Conservation (phyloP, 2,329 filamentous ascomycete species). For the Fusarium bulbicola region DNA sequence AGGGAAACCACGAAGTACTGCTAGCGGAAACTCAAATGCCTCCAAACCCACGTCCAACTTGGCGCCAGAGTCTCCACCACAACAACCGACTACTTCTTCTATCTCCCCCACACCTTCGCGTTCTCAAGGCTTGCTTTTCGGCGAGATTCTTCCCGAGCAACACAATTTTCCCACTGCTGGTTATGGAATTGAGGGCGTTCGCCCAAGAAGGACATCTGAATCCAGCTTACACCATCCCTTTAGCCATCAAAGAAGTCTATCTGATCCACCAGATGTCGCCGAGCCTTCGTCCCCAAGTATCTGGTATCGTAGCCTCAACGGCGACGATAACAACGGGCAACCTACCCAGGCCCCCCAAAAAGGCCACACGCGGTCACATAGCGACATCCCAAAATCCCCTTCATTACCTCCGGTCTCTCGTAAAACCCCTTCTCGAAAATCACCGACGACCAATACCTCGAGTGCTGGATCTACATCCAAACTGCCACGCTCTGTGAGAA, state of each 20-base stretch:
- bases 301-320: conserved; percentile 63
- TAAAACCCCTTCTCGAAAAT: conserved; percentile 45
- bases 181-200: conserved; percentile 66
- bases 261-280: conserved; percentile 60
- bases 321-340: conserved; percentile 35
- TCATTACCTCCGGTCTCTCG: conserved; percentile 44
- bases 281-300: conserved; percentile 73
- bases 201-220: conserved; percentile 73
- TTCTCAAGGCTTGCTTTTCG: conserved; percentile 72
- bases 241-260: conserved; percentile 62
- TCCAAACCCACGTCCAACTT: conserved; percentile 49
- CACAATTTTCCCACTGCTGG: conserved; percentile 62
- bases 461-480: conserved; percentile 50
- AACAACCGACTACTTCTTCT: conserved; percentile 45
- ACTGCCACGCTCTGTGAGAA: conserved; percentile 58
- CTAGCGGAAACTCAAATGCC: conserved; percentile 47
- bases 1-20: conserved; percentile 57
- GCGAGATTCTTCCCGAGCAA: conserved; percentile 74
- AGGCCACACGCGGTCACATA: conserved; percentile 63
- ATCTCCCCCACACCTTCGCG: conserved; percentile 48
- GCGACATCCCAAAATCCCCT: conserved; percentile 62
- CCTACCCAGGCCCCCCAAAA: conserved; percentile 40
- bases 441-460: conserved; percentile 37
- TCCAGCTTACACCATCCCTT: conserved; percentile 68
- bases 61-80: conserved; percentile 45